These are phyloP conservation scores for Exserohilum rostratum DNA, from an alignment of 2,329 filamentous ascomycete genomes.

Conservation along the genomic window DNA sequence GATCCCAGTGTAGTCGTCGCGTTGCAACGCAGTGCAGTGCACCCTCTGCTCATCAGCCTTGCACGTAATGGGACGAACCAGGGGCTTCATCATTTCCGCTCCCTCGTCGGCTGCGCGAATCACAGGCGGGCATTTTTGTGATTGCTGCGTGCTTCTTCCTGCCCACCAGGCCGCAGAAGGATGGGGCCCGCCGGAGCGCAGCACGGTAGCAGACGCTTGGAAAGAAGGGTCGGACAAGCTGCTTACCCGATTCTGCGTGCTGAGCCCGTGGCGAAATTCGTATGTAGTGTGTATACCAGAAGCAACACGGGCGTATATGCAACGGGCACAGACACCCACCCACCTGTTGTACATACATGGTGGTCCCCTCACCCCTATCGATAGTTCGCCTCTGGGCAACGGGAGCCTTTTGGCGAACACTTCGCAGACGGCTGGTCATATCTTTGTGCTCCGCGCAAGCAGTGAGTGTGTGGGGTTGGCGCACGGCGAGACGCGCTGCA, in stretches of 20 bases:
- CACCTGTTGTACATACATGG: too few relatives aligned
- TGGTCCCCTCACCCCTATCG: slow-evolving; percentile 8
- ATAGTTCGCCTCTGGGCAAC: slow-evolving; percentile 7
- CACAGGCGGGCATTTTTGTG: slow-evolving; percentile 23
- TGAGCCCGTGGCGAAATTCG: slow-evolving; percentile 2
- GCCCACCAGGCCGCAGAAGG: not conserved
- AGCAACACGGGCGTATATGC: slow-evolving; percentile 10
- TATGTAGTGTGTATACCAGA: slow-evolving; percentile 1
- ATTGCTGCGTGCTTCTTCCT: slow-evolving; percentile 12
- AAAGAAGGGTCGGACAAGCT: slow-evolving; percentile 13
- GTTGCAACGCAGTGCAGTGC: not conserved
- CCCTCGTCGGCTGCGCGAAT: slow-evolving; percentile 27
- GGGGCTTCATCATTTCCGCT: slow-evolving; percentile 33
- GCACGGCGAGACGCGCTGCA: slow-evolving; percentile 22
- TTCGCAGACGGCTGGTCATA: slow-evolving; percentile 11
- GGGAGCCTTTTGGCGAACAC: slow-evolving; percentile 2
- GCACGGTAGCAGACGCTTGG: not conserved
- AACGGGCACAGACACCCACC: not conserved
- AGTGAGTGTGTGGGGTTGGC: slow-evolving; percentile 5
- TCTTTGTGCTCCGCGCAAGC: slow-evolving; percentile 8
- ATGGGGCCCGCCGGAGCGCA: too few relatives aligned
- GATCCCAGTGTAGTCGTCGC: slow-evolving; percentile 13
- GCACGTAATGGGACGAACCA: slow-evolving; percentile 24
- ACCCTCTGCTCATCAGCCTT: slow-evolving; percentile 24
- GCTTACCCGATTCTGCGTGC: slow-evolving; percentile 3